Conservation (phyloP, 768 basidiomycete species). For the Boletus tomentosulus region DNA sequence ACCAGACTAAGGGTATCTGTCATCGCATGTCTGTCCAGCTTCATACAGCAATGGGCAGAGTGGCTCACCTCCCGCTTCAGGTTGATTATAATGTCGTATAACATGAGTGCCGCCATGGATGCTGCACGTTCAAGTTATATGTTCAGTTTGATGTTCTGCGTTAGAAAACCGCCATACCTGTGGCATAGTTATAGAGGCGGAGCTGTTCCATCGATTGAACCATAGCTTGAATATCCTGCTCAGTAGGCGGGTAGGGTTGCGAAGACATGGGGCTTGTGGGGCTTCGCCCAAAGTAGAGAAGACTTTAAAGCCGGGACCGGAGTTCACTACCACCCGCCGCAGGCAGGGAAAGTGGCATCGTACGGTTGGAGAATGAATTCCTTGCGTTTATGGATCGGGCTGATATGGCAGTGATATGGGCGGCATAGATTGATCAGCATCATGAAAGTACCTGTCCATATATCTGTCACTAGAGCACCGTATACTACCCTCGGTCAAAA, state of each 20-base stretch:
- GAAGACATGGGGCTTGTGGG: conserved; percentile 8
- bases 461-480: no score
- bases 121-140: neutral
- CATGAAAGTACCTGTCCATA: no score
- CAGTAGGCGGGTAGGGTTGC: neutral
- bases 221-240: conserved; percentile 1
- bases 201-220: conserved; percentile 11
- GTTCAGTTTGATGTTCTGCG: neutral
- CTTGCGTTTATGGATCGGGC: neutral
- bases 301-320: neutral
- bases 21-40: neutral
- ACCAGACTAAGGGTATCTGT: conserved; percentile 19
- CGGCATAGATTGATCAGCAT: neutral
- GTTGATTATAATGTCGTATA: conserved; percentile 21
- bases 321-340: neutral
- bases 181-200: conserved; percentile 15
- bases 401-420: neutral
- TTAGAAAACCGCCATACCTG: neutral
- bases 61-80: conserved; percentile 15
- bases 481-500: no score
- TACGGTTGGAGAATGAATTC: neutral
- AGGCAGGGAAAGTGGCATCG: neutral
- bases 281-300: neutral
- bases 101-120: conserved; percentile 14
- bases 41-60: neutral